Conservation (phyloP, 495 filamentous ascomycete genomes). For the Talaromyces thailandensis region DNA sequence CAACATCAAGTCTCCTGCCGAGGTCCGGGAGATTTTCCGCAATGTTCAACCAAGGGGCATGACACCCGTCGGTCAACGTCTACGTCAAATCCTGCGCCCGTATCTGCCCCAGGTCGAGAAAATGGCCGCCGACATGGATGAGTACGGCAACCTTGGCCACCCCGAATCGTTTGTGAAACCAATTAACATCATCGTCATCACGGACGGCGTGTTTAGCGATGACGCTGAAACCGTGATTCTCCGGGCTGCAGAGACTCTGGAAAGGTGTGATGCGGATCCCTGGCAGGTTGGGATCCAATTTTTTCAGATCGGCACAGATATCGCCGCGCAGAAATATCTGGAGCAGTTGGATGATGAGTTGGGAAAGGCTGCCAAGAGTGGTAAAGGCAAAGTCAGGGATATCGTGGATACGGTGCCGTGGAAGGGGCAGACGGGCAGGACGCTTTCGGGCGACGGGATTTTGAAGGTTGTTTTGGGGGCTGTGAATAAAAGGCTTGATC, state of each 20-base stretch:
- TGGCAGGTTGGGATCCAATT: constrained; percentile 95
- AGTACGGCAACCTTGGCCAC: constrained; percentile 15
- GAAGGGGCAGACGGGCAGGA: constrained; percentile 31
- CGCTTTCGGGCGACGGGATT: constrained; percentile 57
- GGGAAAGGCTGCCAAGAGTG: constrained; percentile 33
- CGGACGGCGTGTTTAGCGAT: constrained; percentile 80
- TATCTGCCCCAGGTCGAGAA: constrained; percentile 46
- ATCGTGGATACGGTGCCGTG: constrained; percentile 92
- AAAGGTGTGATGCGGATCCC: constrained; percentile 59
- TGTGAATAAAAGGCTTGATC: constrained; percentile 44
- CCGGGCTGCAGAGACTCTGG: constrained; percentile 57
- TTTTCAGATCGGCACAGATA: constrained; percentile 85
- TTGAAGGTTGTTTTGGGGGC: constrained; percentile 77
- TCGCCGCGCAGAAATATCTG: constrained; percentile 52
- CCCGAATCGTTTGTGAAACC: constrained; percentile 48
- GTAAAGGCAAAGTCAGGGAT: constrained; percentile 58
- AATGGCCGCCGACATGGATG: constrained; percentile 33
- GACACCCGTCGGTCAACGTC: constrained; percentile 68
- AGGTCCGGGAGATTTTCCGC: constrained; percentile 59
- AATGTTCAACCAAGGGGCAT: constrained; percentile 51
- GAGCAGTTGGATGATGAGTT: constrained; percentile 74
- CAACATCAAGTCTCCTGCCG: constrained; percentile 42
- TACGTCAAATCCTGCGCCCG: constrained; percentile 64
- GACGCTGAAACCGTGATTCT: constrained; percentile 69
- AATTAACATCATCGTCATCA: constrained; percentile 89